phyloP scores from a whole-genome alignment of 768 basidiomycete species.

The Boletus reticuloceps region DNA sequence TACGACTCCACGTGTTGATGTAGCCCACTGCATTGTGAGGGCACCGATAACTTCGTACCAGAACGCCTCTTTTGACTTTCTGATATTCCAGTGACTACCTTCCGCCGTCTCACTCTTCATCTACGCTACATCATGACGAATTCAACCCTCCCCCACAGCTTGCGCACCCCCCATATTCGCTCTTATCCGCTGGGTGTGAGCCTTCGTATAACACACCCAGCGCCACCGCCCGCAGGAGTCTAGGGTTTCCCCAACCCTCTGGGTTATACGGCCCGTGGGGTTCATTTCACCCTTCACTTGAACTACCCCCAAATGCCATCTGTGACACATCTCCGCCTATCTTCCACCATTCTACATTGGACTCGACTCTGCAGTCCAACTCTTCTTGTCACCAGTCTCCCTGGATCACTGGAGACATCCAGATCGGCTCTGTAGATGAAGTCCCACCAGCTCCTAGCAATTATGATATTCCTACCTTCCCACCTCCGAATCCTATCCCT shows the following conservation, averaged over 20 bases:
- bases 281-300: neutral
- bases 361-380: neutral
- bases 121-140: neutral
- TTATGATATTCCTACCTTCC: neutral
- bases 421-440: neutral
- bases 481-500: neutral
- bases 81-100: constrained; percentile 1
- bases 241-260: neutral
- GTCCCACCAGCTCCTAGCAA: neutral
- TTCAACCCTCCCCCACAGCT: neutral
- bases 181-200: neutral
- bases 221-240: neutral
- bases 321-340: neutral
- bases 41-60: neutral
- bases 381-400: neutral
- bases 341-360: neutral
- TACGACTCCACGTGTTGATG: neutral
- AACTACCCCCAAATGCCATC: neutral
- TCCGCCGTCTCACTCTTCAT: neutral
- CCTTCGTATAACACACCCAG: neutral
- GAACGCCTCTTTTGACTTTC: neutral
- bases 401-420: neutral
- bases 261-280: constrained; percentile 8
- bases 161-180: neutral
- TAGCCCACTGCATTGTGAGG: constrained; percentile 11